Evolutionary conservation across 495 filamentous ascomycete species (phyloP).

Genomic region (Penicillium robsamsonii): DNA sequence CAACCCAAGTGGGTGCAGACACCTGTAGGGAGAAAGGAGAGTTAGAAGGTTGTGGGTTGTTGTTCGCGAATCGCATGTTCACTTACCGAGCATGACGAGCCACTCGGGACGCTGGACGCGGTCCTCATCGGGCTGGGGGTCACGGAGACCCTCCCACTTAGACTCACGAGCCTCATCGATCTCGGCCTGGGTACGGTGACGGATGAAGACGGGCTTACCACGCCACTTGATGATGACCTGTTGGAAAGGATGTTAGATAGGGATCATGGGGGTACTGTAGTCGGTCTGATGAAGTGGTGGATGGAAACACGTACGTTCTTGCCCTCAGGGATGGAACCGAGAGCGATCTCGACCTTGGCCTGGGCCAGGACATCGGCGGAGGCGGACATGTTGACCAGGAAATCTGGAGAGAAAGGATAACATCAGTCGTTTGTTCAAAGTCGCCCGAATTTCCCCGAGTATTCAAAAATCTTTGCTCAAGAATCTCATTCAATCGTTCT

Average conservation of each 20-base stretch:
- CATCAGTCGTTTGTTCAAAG: conserved; percentile 19
- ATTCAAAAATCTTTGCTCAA: conserved; percentile 1
- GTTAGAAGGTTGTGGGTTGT: conserved; percentile 12
- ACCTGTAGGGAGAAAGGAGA: conserved; percentile 47
- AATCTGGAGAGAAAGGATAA: conserved; percentile 61
- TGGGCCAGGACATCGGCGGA: conserved; percentile 98
- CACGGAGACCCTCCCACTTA: conserved; percentile 75
- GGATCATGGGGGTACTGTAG: conserved; percentile 5
- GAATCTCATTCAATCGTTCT: neutral
- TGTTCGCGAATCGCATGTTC: neutral
- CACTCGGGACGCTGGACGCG: conserved; percentile 98
- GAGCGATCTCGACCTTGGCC: conserved; percentile 98
- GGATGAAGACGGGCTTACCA: conserved; percentile 99
- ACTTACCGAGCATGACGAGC: conserved; percentile 95
- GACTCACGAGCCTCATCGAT: conserved; percentile 80
- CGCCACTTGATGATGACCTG: conserved; percentile 99
- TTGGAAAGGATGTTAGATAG: conserved; percentile 16
- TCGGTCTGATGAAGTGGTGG: neutral
- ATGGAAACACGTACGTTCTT: conserved; percentile 79
- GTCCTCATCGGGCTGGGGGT: conserved; percentile 86
- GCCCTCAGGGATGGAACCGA: conserved; percentile 89
- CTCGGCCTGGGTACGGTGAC: conserved; percentile 87
- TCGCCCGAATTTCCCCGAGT: conserved; percentile 16
- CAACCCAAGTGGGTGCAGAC: conserved; percentile 99
- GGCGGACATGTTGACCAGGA: conserved; percentile 99